A percentile compares a stretch with the other conserved stretches of the same genome.
Evolutionary conservation across 225 moss, liverwort and hornwort species (phyloP).

Genomic region (Takakia lepidozioides): DNA sequence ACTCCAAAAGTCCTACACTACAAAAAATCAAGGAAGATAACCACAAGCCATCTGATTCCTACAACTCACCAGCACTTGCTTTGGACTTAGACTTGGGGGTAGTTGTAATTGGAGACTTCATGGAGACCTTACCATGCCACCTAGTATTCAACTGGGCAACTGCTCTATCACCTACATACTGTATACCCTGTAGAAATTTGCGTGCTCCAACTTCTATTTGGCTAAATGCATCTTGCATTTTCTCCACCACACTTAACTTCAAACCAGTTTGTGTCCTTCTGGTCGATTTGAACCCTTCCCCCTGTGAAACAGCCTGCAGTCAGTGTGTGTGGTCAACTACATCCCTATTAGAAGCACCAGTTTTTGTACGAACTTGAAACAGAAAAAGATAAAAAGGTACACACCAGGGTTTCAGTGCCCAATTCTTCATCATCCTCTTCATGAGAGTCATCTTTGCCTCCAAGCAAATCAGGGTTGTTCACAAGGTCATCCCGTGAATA

Average conservation of each 20-base stretch:
- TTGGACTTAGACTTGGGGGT: conserved; percentile 4
- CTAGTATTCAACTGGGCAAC: conserved; percentile 12
- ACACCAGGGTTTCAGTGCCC: conserved; percentile 13
- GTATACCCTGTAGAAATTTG: conserved; percentile 10
- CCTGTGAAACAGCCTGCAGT: too few species aligned
- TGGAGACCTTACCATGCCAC: conserved; percentile 30
- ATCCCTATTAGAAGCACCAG: too few species aligned
- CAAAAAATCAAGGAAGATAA: too few species aligned
- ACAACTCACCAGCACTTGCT: too few species aligned
- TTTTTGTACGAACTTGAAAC: too few species aligned
- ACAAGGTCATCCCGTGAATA: conserved; percentile 63
- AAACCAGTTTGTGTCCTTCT: too few species aligned
- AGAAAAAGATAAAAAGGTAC: not conserved
- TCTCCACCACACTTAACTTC: not conserved
- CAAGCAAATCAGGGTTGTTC: conserved; percentile 33
- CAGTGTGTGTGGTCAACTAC: too few species aligned
- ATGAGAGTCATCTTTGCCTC: conserved; percentile 45
- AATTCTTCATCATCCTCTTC: conserved; percentile 32
- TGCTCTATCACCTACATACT: conserved; percentile 18
- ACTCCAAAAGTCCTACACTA: too few species aligned
- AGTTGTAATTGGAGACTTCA: conserved; percentile 4
- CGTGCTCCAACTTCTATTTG: conserved; percentile 13
- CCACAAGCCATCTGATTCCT: too few species aligned
- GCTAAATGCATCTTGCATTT: conserved; percentile 12
- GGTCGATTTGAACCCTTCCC: too few species aligned